Conservation (phyloP, 768 basidiomycete species). For the Rhizopogon salebrosus region DNA sequence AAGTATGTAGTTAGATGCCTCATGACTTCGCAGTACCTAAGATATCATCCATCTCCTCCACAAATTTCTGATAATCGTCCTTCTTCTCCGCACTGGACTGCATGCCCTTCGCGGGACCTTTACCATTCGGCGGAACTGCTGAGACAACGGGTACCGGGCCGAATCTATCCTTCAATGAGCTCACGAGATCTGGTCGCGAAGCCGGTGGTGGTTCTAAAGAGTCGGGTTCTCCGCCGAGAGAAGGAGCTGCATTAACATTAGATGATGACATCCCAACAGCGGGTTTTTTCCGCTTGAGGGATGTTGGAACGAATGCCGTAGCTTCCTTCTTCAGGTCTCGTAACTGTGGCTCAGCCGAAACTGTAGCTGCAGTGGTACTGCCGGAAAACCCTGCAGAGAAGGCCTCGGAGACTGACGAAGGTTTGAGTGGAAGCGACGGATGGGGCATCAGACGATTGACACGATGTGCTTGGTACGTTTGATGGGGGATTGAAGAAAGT, state of each 20-base stretch:
- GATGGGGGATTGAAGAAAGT: conserved; percentile 67
- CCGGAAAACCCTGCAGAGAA: conserved; percentile 25
- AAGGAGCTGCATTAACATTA: conserved; percentile 63
- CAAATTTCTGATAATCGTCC: conserved; percentile 72
- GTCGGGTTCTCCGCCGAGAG: conserved; percentile 31
- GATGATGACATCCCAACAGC: conserved; percentile 28
- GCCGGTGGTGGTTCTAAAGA: conserved; percentile 22
- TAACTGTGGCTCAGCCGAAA: conserved; percentile 81
- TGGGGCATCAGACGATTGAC: conserved; percentile 34
- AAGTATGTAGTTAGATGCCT: conserved; percentile 1
- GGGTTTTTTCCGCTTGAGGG: conserved; percentile 71
- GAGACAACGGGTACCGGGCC: conserved; percentile 32
- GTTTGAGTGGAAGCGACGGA: conserved; percentile 42
- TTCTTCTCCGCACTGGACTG: conserved; percentile 36
- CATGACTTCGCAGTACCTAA: conserved; percentile 28
- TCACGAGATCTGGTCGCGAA: conserved; percentile 63
- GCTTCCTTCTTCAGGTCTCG: conserved; percentile 95
- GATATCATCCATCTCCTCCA: conserved; percentile 72
- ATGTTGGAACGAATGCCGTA: conserved; percentile 83
- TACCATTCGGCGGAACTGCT: conserved; percentile 11
- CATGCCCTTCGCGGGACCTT: conserved; percentile 11
- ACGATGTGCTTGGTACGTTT: conserved; percentile 75
- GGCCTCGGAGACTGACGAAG: conserved; percentile 31
- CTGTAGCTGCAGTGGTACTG: conserved; percentile 52
- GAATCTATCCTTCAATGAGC: conserved; percentile 56